phyloP scores from a whole-genome alignment of 1,284 basidiomycete genomes.

The Ustanciosporium gigantosporum region DNA sequence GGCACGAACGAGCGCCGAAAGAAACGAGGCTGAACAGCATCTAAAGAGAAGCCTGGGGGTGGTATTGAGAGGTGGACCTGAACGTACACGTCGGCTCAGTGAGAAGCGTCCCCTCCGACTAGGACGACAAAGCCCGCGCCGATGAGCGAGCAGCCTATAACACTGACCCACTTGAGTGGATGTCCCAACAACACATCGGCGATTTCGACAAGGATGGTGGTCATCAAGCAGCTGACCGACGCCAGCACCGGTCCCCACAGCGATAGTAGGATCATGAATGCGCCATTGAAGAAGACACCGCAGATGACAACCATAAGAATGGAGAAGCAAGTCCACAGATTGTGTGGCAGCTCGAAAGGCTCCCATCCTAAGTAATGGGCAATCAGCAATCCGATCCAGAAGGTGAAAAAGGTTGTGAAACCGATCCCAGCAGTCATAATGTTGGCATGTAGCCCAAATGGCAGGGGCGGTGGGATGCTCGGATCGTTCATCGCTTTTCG shows the following conservation, averaged over 20 bases:
- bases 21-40: too few species aligned
- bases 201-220: slow-evolving; percentile 55
- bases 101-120: slow-evolving; percentile 21
- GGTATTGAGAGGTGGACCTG: too few species aligned
- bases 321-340: slow-evolving; percentile 25
- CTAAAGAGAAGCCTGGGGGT: too few species aligned
- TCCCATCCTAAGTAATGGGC: slow-evolving; percentile 46
- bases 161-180: slow-evolving; percentile 43
- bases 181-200: slow-evolving; percentile 49
- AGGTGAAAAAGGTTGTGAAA: slow-evolving; percentile 34
- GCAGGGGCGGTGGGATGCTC: slow-evolving; percentile 50
- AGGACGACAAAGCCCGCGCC: slow-evolving; percentile 51
- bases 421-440: slow-evolving; percentile 59
- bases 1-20: too few species aligned
- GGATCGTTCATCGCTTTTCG: slow-evolving; percentile 19
- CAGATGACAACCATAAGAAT: slow-evolving; percentile 38
- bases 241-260: slow-evolving; percentile 60
- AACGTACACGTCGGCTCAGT: too few species aligned
- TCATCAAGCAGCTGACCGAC: slow-evolving; percentile 54
- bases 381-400: slow-evolving; percentile 54
- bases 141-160: slow-evolving; percentile 50
- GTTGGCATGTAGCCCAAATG: slow-evolving; percentile 58
- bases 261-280: slow-evolving; percentile 53
- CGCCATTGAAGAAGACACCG: slow-evolving; percentile 59
- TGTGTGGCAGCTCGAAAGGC: slow-evolving; percentile 48